Conservation (phyloP, 495 filamentous ascomycete genomes). For the Penicillium pulvis region DNA sequence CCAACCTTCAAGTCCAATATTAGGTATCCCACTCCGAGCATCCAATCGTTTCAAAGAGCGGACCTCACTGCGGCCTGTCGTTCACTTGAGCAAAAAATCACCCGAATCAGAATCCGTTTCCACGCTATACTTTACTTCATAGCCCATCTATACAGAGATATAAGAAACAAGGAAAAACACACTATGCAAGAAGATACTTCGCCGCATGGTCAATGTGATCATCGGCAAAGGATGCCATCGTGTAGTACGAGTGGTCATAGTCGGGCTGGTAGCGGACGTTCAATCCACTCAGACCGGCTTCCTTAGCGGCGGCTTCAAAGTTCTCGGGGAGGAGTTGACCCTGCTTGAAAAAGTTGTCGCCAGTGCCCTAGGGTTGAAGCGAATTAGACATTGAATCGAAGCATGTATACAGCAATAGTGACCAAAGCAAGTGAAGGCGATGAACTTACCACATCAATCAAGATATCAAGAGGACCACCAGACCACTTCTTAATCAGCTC, state of each 20-base stretch:
- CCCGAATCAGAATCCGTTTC: conserved; percentile 25
- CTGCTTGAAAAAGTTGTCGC: conserved; percentile 94
- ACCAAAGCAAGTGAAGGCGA: background rate
- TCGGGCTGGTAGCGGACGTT: conserved; percentile 82
- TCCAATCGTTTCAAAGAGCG: conserved; percentile 18
- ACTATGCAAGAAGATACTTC: conserved; percentile 70
- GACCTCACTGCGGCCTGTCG: conserved; percentile 15
- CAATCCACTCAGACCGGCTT: conserved; percentile 64
- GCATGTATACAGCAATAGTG: background rate
- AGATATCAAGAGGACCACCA: conserved; percentile 62
- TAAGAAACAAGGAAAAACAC: conserved; percentile 33
- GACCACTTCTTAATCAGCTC: conserved; percentile 80
- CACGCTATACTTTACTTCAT: conserved; percentile 1
- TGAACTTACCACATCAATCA: conserved; percentile 76
- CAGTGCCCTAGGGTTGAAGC: conserved; percentile 62
- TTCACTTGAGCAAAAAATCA: conserved; percentile 24
- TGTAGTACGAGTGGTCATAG: conserved; percentile 97
- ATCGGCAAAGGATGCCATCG: conserved; percentile 83
- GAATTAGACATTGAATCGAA: background rate
- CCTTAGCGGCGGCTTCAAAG: conserved; percentile 75
- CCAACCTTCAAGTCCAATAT: conserved; percentile 1
- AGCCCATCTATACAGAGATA: conserved; percentile 15
- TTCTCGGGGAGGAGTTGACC: conserved; percentile 93
- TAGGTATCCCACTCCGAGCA: background rate
- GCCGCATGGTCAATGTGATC: conserved; percentile 92